phyloP scores from a whole-genome alignment of 352 stramenopile species.

The Pythium grandisporangium region DNA sequence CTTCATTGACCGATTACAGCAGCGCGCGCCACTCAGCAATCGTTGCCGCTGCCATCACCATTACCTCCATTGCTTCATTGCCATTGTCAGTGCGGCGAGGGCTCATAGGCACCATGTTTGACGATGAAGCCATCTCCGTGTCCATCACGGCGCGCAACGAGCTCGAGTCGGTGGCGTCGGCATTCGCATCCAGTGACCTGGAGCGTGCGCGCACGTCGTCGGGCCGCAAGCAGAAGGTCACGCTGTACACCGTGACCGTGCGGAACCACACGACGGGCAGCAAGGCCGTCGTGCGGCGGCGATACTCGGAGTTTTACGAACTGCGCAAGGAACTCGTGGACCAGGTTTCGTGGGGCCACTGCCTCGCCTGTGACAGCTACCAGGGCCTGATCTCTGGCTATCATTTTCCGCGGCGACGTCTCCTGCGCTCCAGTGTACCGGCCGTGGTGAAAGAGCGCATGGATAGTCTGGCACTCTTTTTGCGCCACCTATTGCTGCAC shows the following conservation, averaged over 20 bases:
- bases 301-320: conserved; percentile 85
- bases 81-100: no score
- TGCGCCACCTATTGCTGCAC: conserved; percentile 66
- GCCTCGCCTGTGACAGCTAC: conserved; percentile 50
- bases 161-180: no score
- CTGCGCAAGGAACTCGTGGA: conserved; percentile 78
- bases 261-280: conserved; percentile 56
- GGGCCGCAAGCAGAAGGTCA: conserved; percentile 41
- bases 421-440: conserved; percentile 59
- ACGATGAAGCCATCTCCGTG: conserved; percentile 18
- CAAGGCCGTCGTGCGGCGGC: conserved; percentile 68
- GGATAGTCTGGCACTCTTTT: conserved; percentile 69
- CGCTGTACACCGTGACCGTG: conserved; percentile 82
- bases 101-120: conserved; percentile 11
- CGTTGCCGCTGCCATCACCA: no score
- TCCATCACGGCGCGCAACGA: conserved; percentile 20
- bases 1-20: no score
- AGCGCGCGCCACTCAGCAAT: no score
- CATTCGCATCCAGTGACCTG: no score
- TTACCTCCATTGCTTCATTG: background rate
- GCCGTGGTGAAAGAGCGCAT: conserved; percentile 80
- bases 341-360: conserved; percentile 73
- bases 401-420: conserved; percentile 62
- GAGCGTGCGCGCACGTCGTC: no score
- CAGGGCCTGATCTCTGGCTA: conserved; percentile 63